A percentile compares a stretch with the other conserved stretches of the same genome.
Evolutionary conservation across 352 stramenopile genomes (phyloP).

Genomic region (Phytopythium helicoides): DNA sequence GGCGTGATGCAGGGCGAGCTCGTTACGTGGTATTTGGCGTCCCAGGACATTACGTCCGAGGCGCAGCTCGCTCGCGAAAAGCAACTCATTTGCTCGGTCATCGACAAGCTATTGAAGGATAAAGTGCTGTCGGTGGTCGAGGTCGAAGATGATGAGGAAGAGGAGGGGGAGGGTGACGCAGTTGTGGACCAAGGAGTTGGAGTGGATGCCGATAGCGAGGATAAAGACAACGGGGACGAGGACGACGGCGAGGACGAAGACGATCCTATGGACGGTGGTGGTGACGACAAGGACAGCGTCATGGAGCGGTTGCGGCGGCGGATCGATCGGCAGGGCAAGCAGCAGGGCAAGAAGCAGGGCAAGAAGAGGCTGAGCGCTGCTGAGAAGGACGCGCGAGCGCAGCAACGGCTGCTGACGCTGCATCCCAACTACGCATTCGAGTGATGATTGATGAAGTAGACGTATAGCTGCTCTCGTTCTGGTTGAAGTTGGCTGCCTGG

Average conservation of each 20-base stretch:
- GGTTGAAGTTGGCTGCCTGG: too few relatives aligned
- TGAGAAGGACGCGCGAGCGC: conserved; percentile 50
- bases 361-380: conserved; percentile 35
- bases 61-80: conserved; percentile 74
- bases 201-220: conserved; percentile 7
- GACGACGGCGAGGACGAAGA: conserved; percentile 16
- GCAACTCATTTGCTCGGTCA: conserved; percentile 79
- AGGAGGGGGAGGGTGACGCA: conserved; percentile 16
- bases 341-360: conserved; percentile 19
- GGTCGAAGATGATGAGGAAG: conserved; percentile 50
- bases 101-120: conserved; percentile 78
- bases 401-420: conserved; percentile 75
- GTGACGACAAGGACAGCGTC: conserved; percentile 9
- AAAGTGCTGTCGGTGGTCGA: conserved; percentile 76
- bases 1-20: conserved; percentile 77
- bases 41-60: conserved; percentile 85
- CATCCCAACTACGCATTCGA: conserved; percentile 83
- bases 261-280: conserved; percentile 3
- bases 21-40: conserved; percentile 83
- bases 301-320: conserved; percentile 9
- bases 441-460: conserved; percentile 11
- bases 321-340: background rate
- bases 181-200: background rate
- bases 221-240: conserved; percentile 15
- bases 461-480: too few relatives aligned